Evolutionary conservation across 225 moss, liverwort and hornwort genomes (phyloP).

Genomic region (Thuidium tamariscinum): DNA sequence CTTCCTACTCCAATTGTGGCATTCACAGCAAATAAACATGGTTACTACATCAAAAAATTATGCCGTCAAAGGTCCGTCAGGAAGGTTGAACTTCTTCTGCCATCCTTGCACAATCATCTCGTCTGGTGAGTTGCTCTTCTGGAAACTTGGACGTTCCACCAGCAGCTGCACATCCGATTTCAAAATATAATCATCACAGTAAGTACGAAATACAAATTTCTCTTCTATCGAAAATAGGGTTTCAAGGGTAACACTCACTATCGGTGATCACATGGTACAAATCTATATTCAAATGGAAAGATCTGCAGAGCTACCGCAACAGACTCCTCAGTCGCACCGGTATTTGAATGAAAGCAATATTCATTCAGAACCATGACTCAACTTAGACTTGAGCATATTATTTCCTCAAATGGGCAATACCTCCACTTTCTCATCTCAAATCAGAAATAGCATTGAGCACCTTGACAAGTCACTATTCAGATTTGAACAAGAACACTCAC

Average conservation of each 20-base stretch:
- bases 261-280: neutral
- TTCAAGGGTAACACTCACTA: no score
- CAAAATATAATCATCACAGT: neutral
- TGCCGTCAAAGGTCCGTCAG: neutral
- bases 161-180: slow-evolving; percentile 23
- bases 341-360: neutral
- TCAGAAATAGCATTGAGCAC: neutral
- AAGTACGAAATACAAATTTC: neutral
- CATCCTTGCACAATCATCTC: slow-evolving; percentile 76
- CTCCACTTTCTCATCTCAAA: neutral
- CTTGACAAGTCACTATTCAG: neutral
- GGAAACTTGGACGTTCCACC: slow-evolving; percentile 62
- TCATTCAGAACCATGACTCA: neutral
- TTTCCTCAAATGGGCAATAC: neutral
- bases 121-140: slow-evolving; percentile 58
- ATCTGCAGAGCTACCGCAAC: no score
- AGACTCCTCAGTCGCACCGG: neutral
- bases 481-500: neutral
- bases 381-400: neutral
- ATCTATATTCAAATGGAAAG: neutral
- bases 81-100: slow-evolving; percentile 65
- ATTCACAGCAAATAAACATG: neutral
- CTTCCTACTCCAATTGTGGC: neutral
- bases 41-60: neutral
- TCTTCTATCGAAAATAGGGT: neutral